Percentiles rank a stretch among this genome's conserved stretches.
phyloP scores from a whole-genome alignment of 1,139 yeast species.

The Taiozyma onychis region DNA sequence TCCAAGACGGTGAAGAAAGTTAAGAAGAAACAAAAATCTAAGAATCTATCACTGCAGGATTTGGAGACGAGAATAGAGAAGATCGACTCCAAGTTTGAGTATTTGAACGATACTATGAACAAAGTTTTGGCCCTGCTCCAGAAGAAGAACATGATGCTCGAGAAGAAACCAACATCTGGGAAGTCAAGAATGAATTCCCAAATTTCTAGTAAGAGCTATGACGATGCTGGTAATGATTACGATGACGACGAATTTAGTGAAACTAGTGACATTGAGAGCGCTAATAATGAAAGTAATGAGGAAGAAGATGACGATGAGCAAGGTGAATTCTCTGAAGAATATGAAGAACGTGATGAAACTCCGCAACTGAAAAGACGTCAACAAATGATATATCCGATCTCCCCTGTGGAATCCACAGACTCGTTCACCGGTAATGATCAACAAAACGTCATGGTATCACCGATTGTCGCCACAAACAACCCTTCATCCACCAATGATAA shows the following conservation, averaged over 20 bases:
- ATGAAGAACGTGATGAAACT: slow-evolving; percentile 1
- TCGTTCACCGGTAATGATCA: background rate
- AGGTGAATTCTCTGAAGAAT: slow-evolving; percentile 1
- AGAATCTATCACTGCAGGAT: slow-evolving; percentile 19
- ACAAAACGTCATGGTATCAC: background rate
- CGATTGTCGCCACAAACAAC: background rate
- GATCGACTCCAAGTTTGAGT: slow-evolving; percentile 14
- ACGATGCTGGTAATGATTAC: slow-evolving; percentile 1
- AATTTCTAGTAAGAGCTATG: background rate
- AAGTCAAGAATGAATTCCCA: background rate
- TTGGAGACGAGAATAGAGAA: slow-evolving; percentile 17
- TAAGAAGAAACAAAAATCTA: slow-evolving; percentile 14
- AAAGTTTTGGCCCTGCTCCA: slow-evolving; percentile 11
- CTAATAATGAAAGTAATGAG: background rate
- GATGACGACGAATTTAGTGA: background rate
- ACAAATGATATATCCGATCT: slow-evolving; percentile 1
- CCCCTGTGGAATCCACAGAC: slow-evolving; percentile 3
- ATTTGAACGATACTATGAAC: slow-evolving; percentile 9
- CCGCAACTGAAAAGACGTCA: background rate
- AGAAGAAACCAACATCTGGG: background rate
- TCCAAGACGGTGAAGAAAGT: slow-evolving; percentile 18
- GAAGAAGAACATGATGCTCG: slow-evolving; percentile 7
- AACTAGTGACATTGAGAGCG: background rate
- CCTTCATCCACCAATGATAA: background rate
- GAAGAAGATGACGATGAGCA: background rate